Evolutionary conservation across 1,284 basidiomycete species (phyloP), one percentile per base, ranked within the genome.

Genomic region (Rhodotorula sp.): DNA sequence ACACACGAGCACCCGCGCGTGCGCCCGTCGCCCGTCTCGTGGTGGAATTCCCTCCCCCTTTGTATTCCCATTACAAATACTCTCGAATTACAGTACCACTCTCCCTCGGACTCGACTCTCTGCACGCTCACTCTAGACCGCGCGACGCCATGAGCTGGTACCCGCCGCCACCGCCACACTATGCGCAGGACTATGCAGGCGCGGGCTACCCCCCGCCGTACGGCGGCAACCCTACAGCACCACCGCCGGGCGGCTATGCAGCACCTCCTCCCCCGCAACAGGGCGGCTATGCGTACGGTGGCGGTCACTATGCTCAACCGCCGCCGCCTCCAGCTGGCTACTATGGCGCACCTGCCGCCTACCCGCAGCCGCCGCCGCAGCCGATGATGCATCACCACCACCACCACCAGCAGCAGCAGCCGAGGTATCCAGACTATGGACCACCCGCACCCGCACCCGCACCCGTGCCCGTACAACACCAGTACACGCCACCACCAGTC

Each of bases 181-280:
- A 67, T 54, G 31, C 49, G 34, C 38, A 43, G 21, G 61, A 67
- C 64, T 43, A 43, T 43, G 38, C 38, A 43, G 38, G 10, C 8
- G 45, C 15, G 14, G 50, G 34, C 38, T 34, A 50, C 18, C 34
- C 52, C 1, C 38, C 34, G 21, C 31, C 66, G 15, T 28, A 62
- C 54, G 62, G 62, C 48, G 60, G 43, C 18, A 34, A 34, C 34
- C 34, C 34, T 34, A 57, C 64, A 34, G 65, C 54, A 31, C 69
- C 45, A 10, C 62, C 68, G 4, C 75, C 66, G 31, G 21, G 57
- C 12, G 55, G 45, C 57, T 59, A 64, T 28, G 56, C n/a, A 45
- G n/a, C 23, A 0, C n/a, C 26, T 28, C 34, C 43, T 5, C 31
- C 54, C 16, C 58, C 43, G 15, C 59, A 26, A 3, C 26, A 26